Conservation (phyloP, 495 filamentous ascomycete species). For the Bathelium albidoporum region DNA sequence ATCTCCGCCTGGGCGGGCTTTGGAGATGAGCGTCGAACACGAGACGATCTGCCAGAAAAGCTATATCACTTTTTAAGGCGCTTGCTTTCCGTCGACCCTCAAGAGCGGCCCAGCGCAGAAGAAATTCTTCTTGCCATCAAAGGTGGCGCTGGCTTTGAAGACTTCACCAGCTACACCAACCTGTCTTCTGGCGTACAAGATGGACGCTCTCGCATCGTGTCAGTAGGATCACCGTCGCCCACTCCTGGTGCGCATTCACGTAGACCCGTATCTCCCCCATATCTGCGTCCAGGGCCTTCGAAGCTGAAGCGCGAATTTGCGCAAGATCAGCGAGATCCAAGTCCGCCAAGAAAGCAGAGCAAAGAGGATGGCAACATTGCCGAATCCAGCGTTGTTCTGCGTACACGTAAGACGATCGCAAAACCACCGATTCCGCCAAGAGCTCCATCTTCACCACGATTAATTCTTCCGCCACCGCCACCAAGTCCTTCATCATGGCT, state of each 20-base stretch:
- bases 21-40: slow-evolving; percentile 54
- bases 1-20: slow-evolving; percentile 84
- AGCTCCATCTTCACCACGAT: slow-evolving; percentile 16
- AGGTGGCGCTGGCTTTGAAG: slow-evolving; percentile 52
- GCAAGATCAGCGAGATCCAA: slow-evolving; percentile 3
- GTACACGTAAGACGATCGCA: slow-evolving; percentile 22
- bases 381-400: slow-evolving; percentile 21
- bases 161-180: slow-evolving; percentile 32
- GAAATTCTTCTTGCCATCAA: slow-evolving; percentile 79
- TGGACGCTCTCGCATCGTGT: slow-evolving; percentile 46
- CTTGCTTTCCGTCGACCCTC: slow-evolving; percentile 68
- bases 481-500: slow-evolving; percentile 28
- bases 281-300: slow-evolving; percentile 18
- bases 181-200: slow-evolving; percentile 43
- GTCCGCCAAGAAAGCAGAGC: slow-evolving; percentile 4
- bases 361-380: slow-evolving; percentile 10
- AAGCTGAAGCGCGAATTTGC: slow-evolving; percentile 16
- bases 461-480: slow-evolving; percentile 24
- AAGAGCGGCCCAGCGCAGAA: slow-evolving; percentile 68
- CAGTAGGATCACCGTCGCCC: slow-evolving; percentile 41
- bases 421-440: slow-evolving; percentile 9
- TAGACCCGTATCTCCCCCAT: slow-evolving; percentile 12
- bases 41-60: slow-evolving; percentile 75
- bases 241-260: slow-evolving; percentile 18
- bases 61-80: slow-evolving; percentile 76